phyloP scores from a whole-genome alignment of 139 green algal species.

The Zygnema circumcarinatum region DNA sequence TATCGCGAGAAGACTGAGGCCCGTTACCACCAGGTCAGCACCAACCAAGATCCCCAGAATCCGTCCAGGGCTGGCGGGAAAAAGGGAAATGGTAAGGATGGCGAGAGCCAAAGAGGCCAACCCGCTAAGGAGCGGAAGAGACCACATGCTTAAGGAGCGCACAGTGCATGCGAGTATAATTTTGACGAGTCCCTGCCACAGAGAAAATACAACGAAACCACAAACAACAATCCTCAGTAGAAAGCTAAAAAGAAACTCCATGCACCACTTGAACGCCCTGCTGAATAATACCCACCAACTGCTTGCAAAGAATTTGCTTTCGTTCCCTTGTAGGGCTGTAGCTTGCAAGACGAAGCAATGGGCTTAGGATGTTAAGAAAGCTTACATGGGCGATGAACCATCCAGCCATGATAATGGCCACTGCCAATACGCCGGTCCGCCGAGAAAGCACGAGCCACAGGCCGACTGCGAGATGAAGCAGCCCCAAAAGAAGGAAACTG shows the following conservation, averaged over 20 bases:
- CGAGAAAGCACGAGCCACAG: conserved; percentile 47
- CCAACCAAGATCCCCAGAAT: conserved; percentile 41
- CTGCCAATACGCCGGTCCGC: neutral
- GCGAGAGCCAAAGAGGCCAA: conserved; percentile 45
- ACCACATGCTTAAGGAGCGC: conserved; percentile 36
- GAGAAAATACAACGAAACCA: too few species aligned
- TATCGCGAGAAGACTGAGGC: conserved; percentile 23
- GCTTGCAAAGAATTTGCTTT: too few species aligned
- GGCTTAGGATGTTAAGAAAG: too few species aligned
- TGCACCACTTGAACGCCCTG: too few species aligned
- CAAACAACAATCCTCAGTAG: too few species aligned
- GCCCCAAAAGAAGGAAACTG: conserved; percentile 35
- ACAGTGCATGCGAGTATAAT: conserved; percentile 28
- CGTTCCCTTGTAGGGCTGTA: too few species aligned
- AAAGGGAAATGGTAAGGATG: neutral
- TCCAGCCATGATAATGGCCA: conserved; percentile 33
- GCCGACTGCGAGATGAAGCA: conserved; percentile 33
- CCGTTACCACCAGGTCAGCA: conserved; percentile 35
- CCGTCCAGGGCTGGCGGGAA: conserved; percentile 24
- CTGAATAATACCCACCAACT: too few species aligned
- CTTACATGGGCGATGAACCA: conserved; percentile 49
- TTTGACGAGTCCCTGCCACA: conserved; percentile 31
- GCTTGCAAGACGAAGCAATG: too few species aligned
- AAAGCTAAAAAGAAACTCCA: too few species aligned
- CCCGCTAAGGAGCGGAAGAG: conserved; percentile 45